A percentile compares a stretch with the other conserved stretches of the same genome.
Evolutionary conservation across 768 basidiomycete species (phyloP).

Genomic region (Cystofilobasidium bisporidii): DNA sequence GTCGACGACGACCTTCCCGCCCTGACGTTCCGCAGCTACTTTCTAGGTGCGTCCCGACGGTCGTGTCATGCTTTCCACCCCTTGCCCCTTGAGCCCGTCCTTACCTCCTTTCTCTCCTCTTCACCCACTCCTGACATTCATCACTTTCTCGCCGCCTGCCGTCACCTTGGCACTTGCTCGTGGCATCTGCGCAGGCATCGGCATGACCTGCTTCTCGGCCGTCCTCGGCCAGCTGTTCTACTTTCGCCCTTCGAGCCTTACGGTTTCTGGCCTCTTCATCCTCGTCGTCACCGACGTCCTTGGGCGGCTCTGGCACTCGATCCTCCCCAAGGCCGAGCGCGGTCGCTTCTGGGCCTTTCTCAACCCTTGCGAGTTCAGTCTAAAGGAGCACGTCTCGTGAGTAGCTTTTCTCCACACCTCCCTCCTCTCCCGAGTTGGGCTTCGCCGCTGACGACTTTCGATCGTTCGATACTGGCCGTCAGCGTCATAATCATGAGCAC

Average conservation of each 20-base stretch:
- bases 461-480: too few species aligned
- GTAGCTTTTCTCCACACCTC: too few species aligned
- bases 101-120: too few species aligned
- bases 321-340: constrained; percentile 21
- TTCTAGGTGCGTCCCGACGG: too few species aligned
- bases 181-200: constrained; percentile 24
- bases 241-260: not conserved
- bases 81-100: too few species aligned
- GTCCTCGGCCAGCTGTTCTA: constrained; percentile 30
- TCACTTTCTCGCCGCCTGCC: too few species aligned
- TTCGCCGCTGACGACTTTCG: too few species aligned
- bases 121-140: too few species aligned
- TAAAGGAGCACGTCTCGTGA: too few species aligned
- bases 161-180: too few species aligned
- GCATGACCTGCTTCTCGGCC: constrained; percentile 35
- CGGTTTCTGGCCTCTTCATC: constrained; percentile 34
- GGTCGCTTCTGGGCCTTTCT: constrained; percentile 33
- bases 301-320: constrained; percentile 24
- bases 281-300: constrained; percentile 36
- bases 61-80: too few species aligned
- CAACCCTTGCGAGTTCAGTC: constrained; percentile 32
- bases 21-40: constrained; percentile 36
- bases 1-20: constrained; percentile 31
- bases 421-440: too few species aligned
- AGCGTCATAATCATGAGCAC: constrained; percentile 36